These are phyloP conservation scores for Ogataea saltuana DNA, from an alignment of 805 yeast genomes.

Conservation along the genomic window DNA sequence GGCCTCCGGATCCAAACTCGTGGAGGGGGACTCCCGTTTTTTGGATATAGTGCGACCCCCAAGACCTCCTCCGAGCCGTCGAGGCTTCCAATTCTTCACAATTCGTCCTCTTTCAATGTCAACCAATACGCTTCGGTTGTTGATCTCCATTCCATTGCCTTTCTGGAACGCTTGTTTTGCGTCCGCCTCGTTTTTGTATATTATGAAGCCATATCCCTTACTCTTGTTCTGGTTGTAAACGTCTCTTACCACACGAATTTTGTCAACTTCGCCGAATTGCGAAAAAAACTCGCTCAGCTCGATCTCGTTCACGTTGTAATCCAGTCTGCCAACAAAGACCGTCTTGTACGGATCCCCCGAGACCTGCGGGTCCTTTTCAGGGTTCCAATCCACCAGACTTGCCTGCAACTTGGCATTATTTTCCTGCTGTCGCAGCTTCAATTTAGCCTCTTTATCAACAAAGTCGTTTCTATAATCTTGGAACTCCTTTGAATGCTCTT, in stretches of 20 bases:
- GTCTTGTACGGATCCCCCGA: slow-evolving; percentile 77
- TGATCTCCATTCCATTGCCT: slow-evolving; percentile 52
- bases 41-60: slow-evolving; percentile 55
- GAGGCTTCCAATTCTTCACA: slow-evolving; percentile 67
- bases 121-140: slow-evolving; percentile 58
- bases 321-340: slow-evolving; percentile 72
- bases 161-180: slow-evolving; percentile 63
- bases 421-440: slow-evolving; percentile 24
- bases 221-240: slow-evolving; percentile 46
- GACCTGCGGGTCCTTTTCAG: slow-evolving; percentile 55
- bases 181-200: slow-evolving; percentile 60
- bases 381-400: slow-evolving; percentile 50
- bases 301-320: slow-evolving; percentile 61
- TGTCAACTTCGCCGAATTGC: slow-evolving; percentile 71
- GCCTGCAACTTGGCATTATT: slow-evolving; percentile 35
- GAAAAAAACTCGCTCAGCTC: slow-evolving; percentile 65
- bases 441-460: slow-evolving; percentile 30
- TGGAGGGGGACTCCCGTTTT: slow-evolving; percentile 6
- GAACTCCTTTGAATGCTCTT: slow-evolving; percentile 34
- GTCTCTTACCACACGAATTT: slow-evolving; percentile 56
- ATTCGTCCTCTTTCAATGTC: slow-evolving; percentile 73
- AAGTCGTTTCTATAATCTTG: slow-evolving; percentile 14
- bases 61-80: slow-evolving; percentile 87
- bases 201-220: slow-evolving; percentile 83
- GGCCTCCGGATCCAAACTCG: slow-evolving; percentile 3